phyloP scores from a whole-genome alignment of 2,329 filamentous ascomycete genomes.

The Apiospora phragmitis region DNA sequence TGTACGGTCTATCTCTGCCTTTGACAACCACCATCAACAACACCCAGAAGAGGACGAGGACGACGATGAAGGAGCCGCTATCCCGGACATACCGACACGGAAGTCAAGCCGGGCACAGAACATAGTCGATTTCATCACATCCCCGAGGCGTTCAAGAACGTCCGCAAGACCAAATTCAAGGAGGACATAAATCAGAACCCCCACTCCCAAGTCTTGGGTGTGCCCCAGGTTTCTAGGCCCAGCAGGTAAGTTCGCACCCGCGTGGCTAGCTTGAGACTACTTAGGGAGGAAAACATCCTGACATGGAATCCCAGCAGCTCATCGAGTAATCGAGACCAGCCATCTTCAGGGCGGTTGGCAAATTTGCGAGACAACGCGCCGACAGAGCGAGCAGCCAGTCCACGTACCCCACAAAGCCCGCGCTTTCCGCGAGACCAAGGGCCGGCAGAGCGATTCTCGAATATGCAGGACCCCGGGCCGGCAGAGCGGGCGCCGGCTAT shows the following conservation, averaged over 20 bases:
- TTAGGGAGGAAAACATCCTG: neutral
- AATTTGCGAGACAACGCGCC: neutral
- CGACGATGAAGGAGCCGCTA: constrained; percentile 11
- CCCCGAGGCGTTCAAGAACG: neutral
- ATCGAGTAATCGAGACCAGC: neutral
- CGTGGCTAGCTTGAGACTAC: too few relatives aligned
- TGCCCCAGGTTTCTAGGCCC: neutral
- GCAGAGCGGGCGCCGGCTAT: neutral
- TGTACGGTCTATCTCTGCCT: constrained; percentile 14
- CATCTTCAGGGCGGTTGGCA: neutral
- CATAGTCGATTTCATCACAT: constrained; percentile 12
- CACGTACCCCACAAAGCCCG: neutral
- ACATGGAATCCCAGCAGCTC: neutral
- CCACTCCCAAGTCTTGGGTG: neutral
- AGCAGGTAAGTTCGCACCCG: constrained; percentile 1
- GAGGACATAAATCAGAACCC: constrained; percentile 4
- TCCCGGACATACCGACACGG: constrained; percentile 15
- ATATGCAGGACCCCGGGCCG: neutral
- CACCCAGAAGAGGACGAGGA: neutral
- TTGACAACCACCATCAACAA: neutral
- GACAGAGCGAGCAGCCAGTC: neutral
- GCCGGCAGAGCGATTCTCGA: neutral
- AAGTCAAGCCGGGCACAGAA: constrained; percentile 11
- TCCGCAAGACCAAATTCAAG: constrained; percentile 12
- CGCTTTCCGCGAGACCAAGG: neutral